Conservation (phyloP, 768 basidiomycete genomes). For the Dictyophora rubrovolvata region DNA sequence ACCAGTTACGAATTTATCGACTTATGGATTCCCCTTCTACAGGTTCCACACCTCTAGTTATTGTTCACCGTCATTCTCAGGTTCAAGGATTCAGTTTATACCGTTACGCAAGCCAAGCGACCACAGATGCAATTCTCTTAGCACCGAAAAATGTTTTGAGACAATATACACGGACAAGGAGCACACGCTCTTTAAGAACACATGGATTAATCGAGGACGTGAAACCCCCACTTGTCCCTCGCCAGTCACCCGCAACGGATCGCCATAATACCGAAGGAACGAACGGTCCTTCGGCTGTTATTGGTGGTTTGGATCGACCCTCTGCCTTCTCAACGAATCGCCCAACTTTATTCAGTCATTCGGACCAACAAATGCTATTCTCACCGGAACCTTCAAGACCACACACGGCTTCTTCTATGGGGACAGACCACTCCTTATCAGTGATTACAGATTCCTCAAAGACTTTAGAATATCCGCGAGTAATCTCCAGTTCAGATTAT, state of each 20-base stretch:
- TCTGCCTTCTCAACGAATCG: background rate
- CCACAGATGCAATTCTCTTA: background rate
- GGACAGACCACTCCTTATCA: background rate
- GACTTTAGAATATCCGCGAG: background rate
- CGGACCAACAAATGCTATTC: background rate
- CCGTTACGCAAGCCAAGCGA: background rate
- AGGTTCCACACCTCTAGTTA: background rate
- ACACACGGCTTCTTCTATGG: background rate
- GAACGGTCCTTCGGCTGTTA: background rate
- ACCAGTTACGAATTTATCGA: background rate
- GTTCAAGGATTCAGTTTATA: constrained; percentile 7
- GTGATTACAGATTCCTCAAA: background rate
- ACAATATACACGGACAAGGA: constrained; percentile 5
- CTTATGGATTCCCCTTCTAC: background rate
- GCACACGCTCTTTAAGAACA: constrained; percentile 5
- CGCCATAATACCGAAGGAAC: background rate
- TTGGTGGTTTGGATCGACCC: background rate
- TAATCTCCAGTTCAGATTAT: background rate
- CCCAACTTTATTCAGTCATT: background rate
- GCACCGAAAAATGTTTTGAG: constrained; percentile 1
- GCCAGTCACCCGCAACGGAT: background rate
- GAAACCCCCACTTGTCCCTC: background rate
- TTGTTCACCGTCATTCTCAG: constrained; percentile 8
- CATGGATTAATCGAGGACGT: constrained; percentile 7
- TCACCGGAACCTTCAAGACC: background rate